Base-by-base conservation (phyloP, 495 filamentous ascomycete genomes). In the Pseudoneurospora amorphoporcata region DNA sequence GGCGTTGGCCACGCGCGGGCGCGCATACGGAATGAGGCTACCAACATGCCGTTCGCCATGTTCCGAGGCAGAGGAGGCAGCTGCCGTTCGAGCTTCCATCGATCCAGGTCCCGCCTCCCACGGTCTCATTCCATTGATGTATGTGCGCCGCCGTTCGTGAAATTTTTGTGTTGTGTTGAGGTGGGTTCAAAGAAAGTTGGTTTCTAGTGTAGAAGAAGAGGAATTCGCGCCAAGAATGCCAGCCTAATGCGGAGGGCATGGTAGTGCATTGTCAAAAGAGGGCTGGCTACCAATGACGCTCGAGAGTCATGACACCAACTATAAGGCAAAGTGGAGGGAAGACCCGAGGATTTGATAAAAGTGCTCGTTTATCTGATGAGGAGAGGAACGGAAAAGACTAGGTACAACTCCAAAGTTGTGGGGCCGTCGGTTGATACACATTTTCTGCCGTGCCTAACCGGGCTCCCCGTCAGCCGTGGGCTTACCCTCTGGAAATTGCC, bases 1-100 rank as follows among this genome's bases (percentile, higher is more conserved):
- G 32, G 83, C 83, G 61, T 84, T 83, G 35, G 82, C 74, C 14
- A 85, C 78, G 42, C 83, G 82, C 6, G 73, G 70, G 29, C 83
- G 75, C 35, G 74, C 53, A 16, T 68, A 69, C 23, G 39, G 73
- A 69, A 68, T 53, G 74, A 45, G 9, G 74, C 72, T 9, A 16
- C 3, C 23, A 23, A 23, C 23, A 23, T 23, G 23, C 23, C 23
- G 47, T 14, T 43, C 41, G 41, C 29, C 29, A 16, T 61, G 53
- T 6, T 53, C 53, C 19, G 45, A 53, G 45, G 19, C n/a, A 3
- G 45, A 9, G 45, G 45, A 61, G 23, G 29, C 23, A 32, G 23
- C 53, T 16, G 39, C 3, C 39, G 23, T 23, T 23, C 53, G 53
- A 35, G 29, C 53, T 32, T 61, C 53, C 53, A 61, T 61, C 6